These are phyloP conservation scores for Microcyclospora pomicola DNA, from an alignment of 2,329 filamentous ascomycete genomes.

Conservation along the genomic window DNA sequence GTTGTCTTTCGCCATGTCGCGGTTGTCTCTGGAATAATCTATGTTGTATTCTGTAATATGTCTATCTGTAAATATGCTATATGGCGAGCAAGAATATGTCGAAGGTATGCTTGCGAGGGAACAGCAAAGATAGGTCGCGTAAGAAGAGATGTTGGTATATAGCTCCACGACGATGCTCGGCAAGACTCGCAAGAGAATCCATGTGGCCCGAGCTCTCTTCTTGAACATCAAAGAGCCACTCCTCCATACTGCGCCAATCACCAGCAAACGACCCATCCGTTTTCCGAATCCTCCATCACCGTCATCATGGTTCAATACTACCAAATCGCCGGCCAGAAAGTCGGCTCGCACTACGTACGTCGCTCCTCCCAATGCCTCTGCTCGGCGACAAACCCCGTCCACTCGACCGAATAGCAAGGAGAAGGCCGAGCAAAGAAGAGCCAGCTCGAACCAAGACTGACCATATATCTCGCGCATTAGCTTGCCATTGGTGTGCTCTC, in stretches of 20 bases:
- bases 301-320: slow-evolving; percentile 38
- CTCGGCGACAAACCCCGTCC: not conserved
- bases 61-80: too few relatives aligned
- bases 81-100: too few relatives aligned
- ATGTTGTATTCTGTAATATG: too few relatives aligned
- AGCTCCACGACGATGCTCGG: not conserved
- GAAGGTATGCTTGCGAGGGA: too few relatives aligned
- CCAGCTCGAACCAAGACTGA: not conserved
- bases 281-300: slow-evolving; percentile 1
- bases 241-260: slow-evolving; percentile 2
- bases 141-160: too few relatives aligned
- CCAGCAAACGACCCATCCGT: slow-evolving; percentile 1
- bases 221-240: slow-evolving; percentile 2
- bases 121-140: too few relatives aligned
- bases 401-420: too few relatives aligned
- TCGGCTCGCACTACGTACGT: slow-evolving; percentile 41
- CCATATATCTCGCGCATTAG: slow-evolving; percentile 23
- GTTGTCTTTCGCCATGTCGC: slow-evolving; percentile 26
- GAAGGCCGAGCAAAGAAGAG: too few relatives aligned
- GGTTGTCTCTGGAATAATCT: too few relatives aligned
- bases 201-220: too few relatives aligned
- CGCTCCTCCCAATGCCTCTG: not conserved
- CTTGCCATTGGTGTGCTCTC: slow-evolving; percentile 47
- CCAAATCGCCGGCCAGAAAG: slow-evolving; percentile 37
- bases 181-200: not conserved